Base-by-base conservation (phyloP, 179 eudicot species). In the Gypsophila paniculata region DNA sequence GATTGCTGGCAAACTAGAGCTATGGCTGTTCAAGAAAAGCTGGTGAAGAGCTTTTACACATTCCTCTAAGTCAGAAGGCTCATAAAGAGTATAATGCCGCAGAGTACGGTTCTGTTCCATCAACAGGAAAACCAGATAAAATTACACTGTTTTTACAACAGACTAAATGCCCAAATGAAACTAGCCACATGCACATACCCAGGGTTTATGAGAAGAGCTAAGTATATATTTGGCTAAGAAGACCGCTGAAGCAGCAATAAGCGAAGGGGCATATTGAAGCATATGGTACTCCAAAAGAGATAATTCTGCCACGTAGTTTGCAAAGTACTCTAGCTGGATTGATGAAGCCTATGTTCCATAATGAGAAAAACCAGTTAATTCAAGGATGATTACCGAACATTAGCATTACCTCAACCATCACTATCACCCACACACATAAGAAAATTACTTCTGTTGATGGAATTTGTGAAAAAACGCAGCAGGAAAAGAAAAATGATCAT, bases 11-110 rank as follows among this genome's bases (percentile, higher is more conserved):
- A 91, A 80, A 69, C 87, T 85, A 51, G 91, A 87, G 70, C 58
- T 81, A 12, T 71, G 71, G 75, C 84, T 79, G 70, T 79, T 82
- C 72, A 87, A 79, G 83, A 86, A 87, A 19, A 88, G 89, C 70
- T 80, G 70, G 72, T 90, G 91, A 60, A 91, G 81, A 29, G 91
- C 91, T 74, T 76, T 75, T 13, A 90, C 90, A 48, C 94, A 90
- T 48, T 87, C 89, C 0, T 73, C 77, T 55, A 91, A 74, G 76
- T 91, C 90, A 52, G 83, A 78, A 48, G 96, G 82, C 78, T 90
- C 81, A 69, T 91, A 91, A 1, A 77, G 90, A 2, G 97, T 91
- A 77, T 91, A 90, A 78, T 91, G 97, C 68, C 65, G 53, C 81
- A 91, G 71, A 54, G 97, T 91, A 1, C 84, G 69, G 72, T 84